Base-by-base conservation (phyloP, 768 basidiomycete genomes). In the Multifurca ochricompacta region DNA sequence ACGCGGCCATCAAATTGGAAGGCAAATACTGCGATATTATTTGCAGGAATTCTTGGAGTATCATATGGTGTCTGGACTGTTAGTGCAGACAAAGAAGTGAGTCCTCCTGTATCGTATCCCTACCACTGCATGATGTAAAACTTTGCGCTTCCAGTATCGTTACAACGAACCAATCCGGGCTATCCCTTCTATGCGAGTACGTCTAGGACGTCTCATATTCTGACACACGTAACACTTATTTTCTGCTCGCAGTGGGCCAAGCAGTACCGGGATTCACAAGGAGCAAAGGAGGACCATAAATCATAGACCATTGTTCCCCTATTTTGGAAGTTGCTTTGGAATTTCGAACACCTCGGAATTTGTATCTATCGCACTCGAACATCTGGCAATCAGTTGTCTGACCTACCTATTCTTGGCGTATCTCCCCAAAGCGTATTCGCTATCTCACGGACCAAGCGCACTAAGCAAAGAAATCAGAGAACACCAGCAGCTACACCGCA, bases 1-100 rank as follows among this genome's bases (percentile, higher is more conserved):
- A 80, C 82, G 32, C 81, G 90, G 18, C 93, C 93, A 6, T 73
- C 81, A 21, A 95, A 93, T 72, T 96, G 93, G 93, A 81, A 80
- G 54, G 68, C 80, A 25, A 94, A 93, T 73, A 95, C 93, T 2
- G 79, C 79, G 1, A 78, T 95, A 48, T 77, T 79, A 16, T 77
- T 80, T 56, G 73, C 75, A 51, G 89, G 89, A 3, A 84, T 94
- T 52, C 70, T 80, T 36, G 74, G 79, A 3, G 70, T 83, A 4
- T 80, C 81, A 6, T 91, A 82, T 58, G 77, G 73, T 25, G 72
- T 84, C 10, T 93, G 85, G 83, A 75, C 70, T 30, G 67, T 85
- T 55, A 90, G 87, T 59, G 89, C 90, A 13, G 79, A 79, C 49
- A 77, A 81, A 60, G 92, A 94, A 82, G 91, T 91, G 60, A 63